These are phyloP conservation scores for Chlorophyllum brunneum DNA, from an alignment of 768 basidiomycete genomes.

Conservation along the genomic window DNA sequence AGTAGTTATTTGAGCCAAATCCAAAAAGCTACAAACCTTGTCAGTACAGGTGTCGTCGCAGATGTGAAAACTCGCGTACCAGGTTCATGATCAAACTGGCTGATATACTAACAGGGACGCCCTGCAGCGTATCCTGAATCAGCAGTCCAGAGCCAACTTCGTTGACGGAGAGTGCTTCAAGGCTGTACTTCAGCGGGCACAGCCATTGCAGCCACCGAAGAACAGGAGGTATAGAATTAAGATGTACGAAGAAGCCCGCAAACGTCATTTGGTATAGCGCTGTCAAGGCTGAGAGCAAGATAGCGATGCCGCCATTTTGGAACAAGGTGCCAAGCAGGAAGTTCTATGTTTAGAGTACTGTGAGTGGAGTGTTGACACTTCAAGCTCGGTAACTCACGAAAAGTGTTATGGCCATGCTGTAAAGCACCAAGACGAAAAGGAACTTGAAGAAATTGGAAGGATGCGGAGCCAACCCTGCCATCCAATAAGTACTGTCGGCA, in stretches of 20 bases:
- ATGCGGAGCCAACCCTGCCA: constrained; percentile 83
- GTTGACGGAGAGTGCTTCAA: constrained; percentile 89
- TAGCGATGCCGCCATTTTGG: constrained; percentile 85
- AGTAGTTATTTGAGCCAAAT: constrained; percentile 78
- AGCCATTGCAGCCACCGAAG: constrained; percentile 94
- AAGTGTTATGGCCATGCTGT: constrained; percentile 80
- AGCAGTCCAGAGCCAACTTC: constrained; percentile 86
- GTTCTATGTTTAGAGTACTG: constrained; percentile 46
- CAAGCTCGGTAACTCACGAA: constrained; percentile 50
- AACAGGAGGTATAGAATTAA: constrained; percentile 80
- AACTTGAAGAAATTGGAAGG: constrained; percentile 93
- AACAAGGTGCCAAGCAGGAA: constrained; percentile 85
- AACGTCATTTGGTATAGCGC: constrained; percentile 83
- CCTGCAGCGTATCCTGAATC: constrained; percentile 75
- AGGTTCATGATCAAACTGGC: constrained; percentile 84
- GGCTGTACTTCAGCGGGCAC: constrained; percentile 74
- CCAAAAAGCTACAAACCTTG: constrained; percentile 68
- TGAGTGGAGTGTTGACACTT: neutral
- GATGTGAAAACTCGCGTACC: constrained; percentile 40
- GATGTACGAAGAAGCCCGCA: constrained; percentile 91
- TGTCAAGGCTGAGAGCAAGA: constrained; percentile 76
- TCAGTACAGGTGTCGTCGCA: constrained; percentile 1
- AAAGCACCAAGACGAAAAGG: constrained; percentile 83
- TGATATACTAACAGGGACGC: constrained; percentile 78
- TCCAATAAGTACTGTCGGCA: constrained; percentile 77